phyloP scores from a whole-genome alignment of 2,329 filamentous ascomycete species.

The Colletotrichum sp. region DNA sequence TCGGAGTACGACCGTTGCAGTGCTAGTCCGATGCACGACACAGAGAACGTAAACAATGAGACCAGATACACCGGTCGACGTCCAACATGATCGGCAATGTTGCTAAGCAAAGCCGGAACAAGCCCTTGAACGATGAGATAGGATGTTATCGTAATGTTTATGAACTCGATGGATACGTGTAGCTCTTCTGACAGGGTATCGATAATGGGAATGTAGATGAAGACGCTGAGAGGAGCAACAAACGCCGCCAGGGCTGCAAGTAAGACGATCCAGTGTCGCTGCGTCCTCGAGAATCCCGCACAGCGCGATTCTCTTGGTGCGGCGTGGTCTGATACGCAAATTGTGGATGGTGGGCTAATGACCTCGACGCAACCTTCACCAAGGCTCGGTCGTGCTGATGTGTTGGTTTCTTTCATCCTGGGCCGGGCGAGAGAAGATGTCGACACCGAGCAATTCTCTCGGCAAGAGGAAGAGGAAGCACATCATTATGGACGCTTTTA shows the following conservation, averaged over 20 bases:
- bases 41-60: not conserved
- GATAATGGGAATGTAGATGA: slow-evolving; percentile 32
- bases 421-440: not conserved
- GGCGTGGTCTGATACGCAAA: not conserved
- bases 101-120: slow-evolving; percentile 44
- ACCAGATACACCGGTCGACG: not conserved
- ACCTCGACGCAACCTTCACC: not conserved
- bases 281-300: not conserved
- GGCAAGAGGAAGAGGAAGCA: not conserved
- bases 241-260: not conserved
- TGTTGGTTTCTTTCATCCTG: not conserved
- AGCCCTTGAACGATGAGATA: slow-evolving; percentile 50
- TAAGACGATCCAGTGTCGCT: not conserved
- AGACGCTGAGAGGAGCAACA: slow-evolving; percentile 23
- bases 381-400: not conserved
- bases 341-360: not conserved
- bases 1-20: not conserved
- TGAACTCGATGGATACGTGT: slow-evolving; percentile 25
- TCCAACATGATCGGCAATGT: slow-evolving; percentile 38
- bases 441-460: too few species aligned
- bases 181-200: slow-evolving; percentile 25
- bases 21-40: not conserved
- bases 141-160: slow-evolving; percentile 43
- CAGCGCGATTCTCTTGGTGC: not conserved
- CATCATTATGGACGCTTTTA: not conserved